A percentile compares a stretch with the other conserved stretches of the same genome.
phyloP scores from a whole-genome alignment of 2,329 filamentous ascomycete species.

The Penicillium rolfsii region DNA sequence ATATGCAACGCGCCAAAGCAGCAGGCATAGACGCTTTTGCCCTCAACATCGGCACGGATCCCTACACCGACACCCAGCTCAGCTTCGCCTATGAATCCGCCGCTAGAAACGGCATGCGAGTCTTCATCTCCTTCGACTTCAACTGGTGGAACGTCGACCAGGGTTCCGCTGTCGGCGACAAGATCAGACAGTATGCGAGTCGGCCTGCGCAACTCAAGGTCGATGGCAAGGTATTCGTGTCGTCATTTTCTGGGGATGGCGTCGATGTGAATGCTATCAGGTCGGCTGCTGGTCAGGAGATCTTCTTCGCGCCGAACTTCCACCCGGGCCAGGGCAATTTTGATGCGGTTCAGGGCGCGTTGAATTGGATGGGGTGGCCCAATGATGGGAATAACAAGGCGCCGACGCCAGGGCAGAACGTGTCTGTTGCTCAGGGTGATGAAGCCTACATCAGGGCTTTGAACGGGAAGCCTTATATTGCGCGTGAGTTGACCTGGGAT shows the following conservation, averaged over 20 bases:
- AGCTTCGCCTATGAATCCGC: constrained; percentile 56
- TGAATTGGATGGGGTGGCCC: constrained; percentile 53
- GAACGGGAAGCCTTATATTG: constrained; percentile 53
- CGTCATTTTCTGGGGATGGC: constrained; percentile 57
- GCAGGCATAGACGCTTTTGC: constrained; percentile 55
- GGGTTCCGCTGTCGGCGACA: constrained; percentile 48
- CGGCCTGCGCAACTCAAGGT: constrained; percentile 54
- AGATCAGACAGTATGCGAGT: constrained; percentile 52
- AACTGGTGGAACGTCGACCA: constrained; percentile 51
- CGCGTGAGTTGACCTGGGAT: constrained; percentile 36
- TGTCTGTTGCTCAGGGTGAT: constrained; percentile 49
- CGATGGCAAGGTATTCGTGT: constrained; percentile 56
- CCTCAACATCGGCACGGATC: constrained; percentile 55
- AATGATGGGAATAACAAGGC: constrained; percentile 54
- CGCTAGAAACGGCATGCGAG: constrained; percentile 52
- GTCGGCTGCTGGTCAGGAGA: constrained; percentile 47
- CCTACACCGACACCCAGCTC: constrained; percentile 51
- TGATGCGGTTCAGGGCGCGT: constrained; percentile 44
- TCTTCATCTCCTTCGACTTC: constrained; percentile 63
- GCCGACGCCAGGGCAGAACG: constrained; percentile 43
- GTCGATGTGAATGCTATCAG: constrained; percentile 50
- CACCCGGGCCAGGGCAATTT: constrained; percentile 48
- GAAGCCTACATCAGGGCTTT: constrained; percentile 39
- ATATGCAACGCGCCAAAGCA: constrained; percentile 52
- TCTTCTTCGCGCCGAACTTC: constrained; percentile 58